A percentile compares a stretch with the other conserved stretches of the same genome.
Conservation (phyloP, 257 asterid genomes). For the Craterostigma plantagineum region DNA sequence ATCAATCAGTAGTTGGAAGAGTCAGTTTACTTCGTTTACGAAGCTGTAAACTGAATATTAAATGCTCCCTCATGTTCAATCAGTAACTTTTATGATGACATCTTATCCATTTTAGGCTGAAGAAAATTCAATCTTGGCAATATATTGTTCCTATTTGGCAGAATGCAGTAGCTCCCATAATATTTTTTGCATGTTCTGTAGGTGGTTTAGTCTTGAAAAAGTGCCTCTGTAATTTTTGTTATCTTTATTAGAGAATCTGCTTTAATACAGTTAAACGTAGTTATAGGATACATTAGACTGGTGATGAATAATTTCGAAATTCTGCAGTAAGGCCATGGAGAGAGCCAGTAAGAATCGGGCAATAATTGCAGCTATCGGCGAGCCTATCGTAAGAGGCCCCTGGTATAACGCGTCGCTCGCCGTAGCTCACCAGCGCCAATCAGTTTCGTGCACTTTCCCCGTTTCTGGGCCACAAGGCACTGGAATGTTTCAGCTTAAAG, state of each 20-base stretch:
- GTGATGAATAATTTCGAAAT: conserved; percentile 1
- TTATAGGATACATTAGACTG: not conserved
- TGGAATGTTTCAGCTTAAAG: conserved; percentile 83
- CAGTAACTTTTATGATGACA: no score
- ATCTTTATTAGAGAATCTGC: not conserved
- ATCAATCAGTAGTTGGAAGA: no score
- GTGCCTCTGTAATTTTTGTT: not conserved
- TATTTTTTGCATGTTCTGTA: no score
- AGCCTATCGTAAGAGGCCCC: conserved; percentile 87
- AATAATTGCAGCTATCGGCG: conserved; percentile 66
- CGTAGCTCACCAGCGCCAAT: conserved; percentile 72
- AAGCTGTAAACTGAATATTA: no score
- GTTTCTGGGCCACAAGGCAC: conserved; percentile 91
- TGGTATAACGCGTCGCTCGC: conserved; percentile 98
- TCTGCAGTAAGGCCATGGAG: conserved; percentile 90
- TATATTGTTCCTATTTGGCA: no score
- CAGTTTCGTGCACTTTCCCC: conserved; percentile 88
- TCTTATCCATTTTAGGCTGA: no score
- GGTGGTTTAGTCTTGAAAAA: no score
- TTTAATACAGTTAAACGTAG: no score
- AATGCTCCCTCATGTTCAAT: no score
- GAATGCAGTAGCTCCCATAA: no score
- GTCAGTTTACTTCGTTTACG: no score
- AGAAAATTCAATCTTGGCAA: no score
- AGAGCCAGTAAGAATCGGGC: conserved; percentile 56